These are phyloP conservation scores for Rhodamnia rubescens DNA, from an alignment of 345 rosid species.

Conservation along the genomic window DNA sequence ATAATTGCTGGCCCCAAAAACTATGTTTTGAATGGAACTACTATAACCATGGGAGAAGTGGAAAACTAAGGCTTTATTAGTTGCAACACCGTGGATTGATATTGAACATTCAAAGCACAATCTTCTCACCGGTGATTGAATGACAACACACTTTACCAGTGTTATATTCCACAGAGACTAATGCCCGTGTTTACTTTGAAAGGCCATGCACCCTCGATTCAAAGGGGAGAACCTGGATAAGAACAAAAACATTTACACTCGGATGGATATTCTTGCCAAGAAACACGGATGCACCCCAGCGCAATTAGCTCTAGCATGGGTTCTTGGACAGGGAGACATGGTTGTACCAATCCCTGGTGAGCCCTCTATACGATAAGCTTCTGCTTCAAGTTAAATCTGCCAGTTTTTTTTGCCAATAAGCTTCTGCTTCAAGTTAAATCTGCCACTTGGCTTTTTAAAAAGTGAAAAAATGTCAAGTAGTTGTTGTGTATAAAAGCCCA, in stretches of 20 bases:
- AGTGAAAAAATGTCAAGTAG: background rate
- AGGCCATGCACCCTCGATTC: background rate
- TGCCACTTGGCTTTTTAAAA: background rate
- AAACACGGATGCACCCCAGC: slow-evolving; percentile 18
- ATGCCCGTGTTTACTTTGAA: background rate
- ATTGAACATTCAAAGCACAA: background rate
- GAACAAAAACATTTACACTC: slow-evolving; percentile 9
- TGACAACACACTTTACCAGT: background rate
- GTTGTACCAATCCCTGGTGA: slow-evolving; percentile 32
- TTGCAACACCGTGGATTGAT: background rate
- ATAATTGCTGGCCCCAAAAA: background rate
- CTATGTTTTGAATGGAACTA: background rate
- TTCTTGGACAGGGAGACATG: slow-evolving; percentile 28
- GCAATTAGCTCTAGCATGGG: slow-evolving; percentile 33
- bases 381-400: background rate
- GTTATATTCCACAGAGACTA: background rate
- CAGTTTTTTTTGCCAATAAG: background rate
- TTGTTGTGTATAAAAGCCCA: background rate
- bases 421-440: background rate
- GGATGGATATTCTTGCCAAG: slow-evolving; percentile 15
- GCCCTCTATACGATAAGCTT: background rate
- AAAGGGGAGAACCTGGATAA: background rate
- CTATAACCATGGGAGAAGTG: background rate
- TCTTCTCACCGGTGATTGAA: background rate
- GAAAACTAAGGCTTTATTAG: background rate